Base-by-base conservation (phyloP, 129 eudicot genomes). In the Flaveria brownii region DNA sequence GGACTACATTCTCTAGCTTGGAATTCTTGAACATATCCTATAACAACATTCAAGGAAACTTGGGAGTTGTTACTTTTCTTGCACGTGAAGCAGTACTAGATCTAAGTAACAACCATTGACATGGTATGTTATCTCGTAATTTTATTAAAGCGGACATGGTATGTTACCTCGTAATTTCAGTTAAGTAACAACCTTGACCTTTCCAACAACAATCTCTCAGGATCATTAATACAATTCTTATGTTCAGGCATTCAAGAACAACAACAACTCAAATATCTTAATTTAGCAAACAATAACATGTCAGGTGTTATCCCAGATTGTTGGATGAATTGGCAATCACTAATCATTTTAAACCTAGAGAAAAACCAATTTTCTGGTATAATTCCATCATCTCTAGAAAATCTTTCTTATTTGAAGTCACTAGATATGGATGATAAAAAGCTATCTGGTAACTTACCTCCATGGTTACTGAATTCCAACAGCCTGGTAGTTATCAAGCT, bases 291-390 rank as follows among this genome's bases (percentile, higher is more conserved):
- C 33, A 64, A 68, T 33, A 30, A 47, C 50, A 49, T 75, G 36
- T 75, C 72, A 6, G 80, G 72, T 17, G 16, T 16, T 52, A 41
- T 75, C 30, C 64, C 80, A n/a, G 72, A 75, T 13, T 75, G 80
- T 16, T 75, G 72, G 80, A 17, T 22, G 25, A 63, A 49, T 0
- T 75, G 72, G 80, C 10, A 36, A 36, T 5, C 12, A 10, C 47
- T 75, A 12, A n/a, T 3, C 15, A 25, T 63, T 15, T n/a, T 76
- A 4, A 65, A 30, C 54, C 5, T 76, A 6, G 52, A 76, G 17
- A 47, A 79, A 52, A 83, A 83, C 45, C 64, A 75, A 46, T 69
- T 84, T 16, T 76, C 71, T 0, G 87, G 87, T n/a, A 59, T 23
- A 52, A 43, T 84, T 54, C 87, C 87, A 3, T 25, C 20, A 68